Percentiles rank a stretch among this genome's conserved stretches.
phyloP scores from a whole-genome alignment of 176 grass and related monocot species.

The Bromus sterilis region DNA sequence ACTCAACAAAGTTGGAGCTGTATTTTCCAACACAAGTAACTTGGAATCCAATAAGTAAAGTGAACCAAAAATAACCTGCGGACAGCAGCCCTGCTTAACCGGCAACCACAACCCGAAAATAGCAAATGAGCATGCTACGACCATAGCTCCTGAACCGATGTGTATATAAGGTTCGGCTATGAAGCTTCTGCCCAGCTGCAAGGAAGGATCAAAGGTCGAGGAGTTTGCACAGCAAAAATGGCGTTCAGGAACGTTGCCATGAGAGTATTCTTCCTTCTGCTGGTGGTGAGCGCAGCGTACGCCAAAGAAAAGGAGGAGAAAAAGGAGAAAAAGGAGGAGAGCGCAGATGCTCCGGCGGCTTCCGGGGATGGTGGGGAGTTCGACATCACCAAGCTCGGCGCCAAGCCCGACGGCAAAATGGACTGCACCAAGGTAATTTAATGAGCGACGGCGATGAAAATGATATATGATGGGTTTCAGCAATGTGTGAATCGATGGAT shows the following conservation, averaged over 20 bases:
- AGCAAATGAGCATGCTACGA: not conserved
- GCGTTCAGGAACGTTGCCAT: not conserved
- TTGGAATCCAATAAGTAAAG: too few relatives aligned
- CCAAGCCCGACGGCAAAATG: constrained; percentile 24
- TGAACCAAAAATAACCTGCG: not conserved
- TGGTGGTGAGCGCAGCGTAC: not conserved
- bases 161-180: not conserved
- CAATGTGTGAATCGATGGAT: not conserved
- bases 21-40: too few relatives aligned
- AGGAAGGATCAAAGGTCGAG: not conserved
- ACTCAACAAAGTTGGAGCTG: too few relatives aligned
- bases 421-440: constrained; percentile 37
- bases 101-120: not conserved
- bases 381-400: constrained; percentile 31
- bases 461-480: not conserved
- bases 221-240: constrained; percentile 7
- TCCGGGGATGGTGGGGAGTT: not conserved
- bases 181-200: not conserved
- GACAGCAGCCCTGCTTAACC: not conserved
- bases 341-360: not conserved
- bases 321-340: not conserved
- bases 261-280: not conserved
- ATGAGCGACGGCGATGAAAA: not conserved
- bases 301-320: not conserved
- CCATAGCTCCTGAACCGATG: not conserved